Conservation (phyloP, 805 yeast species). For the Candida mattraensis region DNA sequence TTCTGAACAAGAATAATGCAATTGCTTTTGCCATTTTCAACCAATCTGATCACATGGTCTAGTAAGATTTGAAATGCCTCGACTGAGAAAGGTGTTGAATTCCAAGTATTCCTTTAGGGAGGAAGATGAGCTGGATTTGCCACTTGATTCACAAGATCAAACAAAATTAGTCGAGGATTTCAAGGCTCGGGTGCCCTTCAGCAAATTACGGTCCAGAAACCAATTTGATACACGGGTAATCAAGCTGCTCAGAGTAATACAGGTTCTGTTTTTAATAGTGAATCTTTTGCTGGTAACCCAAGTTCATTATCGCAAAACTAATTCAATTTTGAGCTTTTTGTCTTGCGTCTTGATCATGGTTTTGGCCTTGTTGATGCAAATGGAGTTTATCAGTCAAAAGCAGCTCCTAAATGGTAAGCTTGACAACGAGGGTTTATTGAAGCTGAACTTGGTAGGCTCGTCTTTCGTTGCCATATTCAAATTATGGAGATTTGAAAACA, state of each 20-base stretch:
- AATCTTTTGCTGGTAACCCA: conserved; percentile 28
- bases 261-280: conserved; percentile 19
- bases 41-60: no score
- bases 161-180: conserved; percentile 17
- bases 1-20: no score
- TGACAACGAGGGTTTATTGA: conserved; percentile 3
- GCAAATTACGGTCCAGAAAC: conserved; percentile 10
- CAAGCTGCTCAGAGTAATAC: conserved; percentile 16
- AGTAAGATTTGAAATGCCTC: conserved; percentile 28
- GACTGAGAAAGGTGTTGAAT: conserved; percentile 28
- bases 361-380: conserved; percentile 21
- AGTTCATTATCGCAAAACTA: conserved; percentile 30
- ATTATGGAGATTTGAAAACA: conserved; percentile 3
- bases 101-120: conserved; percentile 24
- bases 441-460: conserved; percentile 8
- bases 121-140: conserved; percentile 14
- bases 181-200: conserved; percentile 21
- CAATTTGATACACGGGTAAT: conserved; percentile 11
- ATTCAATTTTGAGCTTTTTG: conserved; percentile 26
- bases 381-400: conserved; percentile 14
- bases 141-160: conserved; percentile 29
- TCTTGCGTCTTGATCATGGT: conserved; percentile 24
- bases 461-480: conserved; percentile 11
- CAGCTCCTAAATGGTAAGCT: conserved; percentile 6
- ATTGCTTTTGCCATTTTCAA: no score